Conservation (phyloP, 306 rosid species). For the Purshia tridentata region DNA sequence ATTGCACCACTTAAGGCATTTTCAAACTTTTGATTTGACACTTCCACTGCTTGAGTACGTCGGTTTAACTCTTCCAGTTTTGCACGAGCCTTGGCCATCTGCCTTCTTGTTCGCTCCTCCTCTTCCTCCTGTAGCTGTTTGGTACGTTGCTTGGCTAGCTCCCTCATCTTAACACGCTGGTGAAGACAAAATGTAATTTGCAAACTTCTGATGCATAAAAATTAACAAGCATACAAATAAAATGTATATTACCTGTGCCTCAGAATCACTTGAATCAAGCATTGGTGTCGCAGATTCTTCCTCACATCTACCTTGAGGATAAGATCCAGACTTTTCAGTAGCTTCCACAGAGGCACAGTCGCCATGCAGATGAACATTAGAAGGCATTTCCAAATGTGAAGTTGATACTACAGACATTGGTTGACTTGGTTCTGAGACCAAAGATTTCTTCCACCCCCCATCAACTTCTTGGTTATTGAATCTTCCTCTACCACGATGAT, state of each 20-base stretch:
- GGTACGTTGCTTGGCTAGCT: slow-evolving; percentile 72
- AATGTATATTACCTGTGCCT: slow-evolving; percentile 64
- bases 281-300: slow-evolving; percentile 46
- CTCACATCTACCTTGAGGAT: slow-evolving; percentile 45
- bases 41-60: slow-evolving; percentile 49
- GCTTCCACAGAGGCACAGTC: slow-evolving; percentile 41
- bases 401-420: slow-evolving; percentile 39
- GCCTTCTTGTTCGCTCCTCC: slow-evolving; percentile 77
- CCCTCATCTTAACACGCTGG: slow-evolving; percentile 74
- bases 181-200: slow-evolving; percentile 10
- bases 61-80: slow-evolving; percentile 77
- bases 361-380: slow-evolving; percentile 53
- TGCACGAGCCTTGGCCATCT: slow-evolving; percentile 70
- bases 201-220: slow-evolving; percentile 29
- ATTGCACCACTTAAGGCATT: slow-evolving; percentile 38
- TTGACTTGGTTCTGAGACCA: slow-evolving; percentile 26
- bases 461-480: slow-evolving; percentile 54
- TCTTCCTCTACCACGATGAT: slow-evolving; percentile 55
- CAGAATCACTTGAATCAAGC: slow-evolving; percentile 47
- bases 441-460: slow-evolving; percentile 56
- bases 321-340: slow-evolving; percentile 40
- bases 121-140: slow-evolving; percentile 87
- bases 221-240: slow-evolving; percentile 24
- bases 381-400: slow-evolving; percentile 36
- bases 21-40: slow-evolving; percentile 43